These are phyloP conservation scores for Jamesozyma piceae DNA, from an alignment of 805 yeast species.

Conservation along the genomic window DNA sequence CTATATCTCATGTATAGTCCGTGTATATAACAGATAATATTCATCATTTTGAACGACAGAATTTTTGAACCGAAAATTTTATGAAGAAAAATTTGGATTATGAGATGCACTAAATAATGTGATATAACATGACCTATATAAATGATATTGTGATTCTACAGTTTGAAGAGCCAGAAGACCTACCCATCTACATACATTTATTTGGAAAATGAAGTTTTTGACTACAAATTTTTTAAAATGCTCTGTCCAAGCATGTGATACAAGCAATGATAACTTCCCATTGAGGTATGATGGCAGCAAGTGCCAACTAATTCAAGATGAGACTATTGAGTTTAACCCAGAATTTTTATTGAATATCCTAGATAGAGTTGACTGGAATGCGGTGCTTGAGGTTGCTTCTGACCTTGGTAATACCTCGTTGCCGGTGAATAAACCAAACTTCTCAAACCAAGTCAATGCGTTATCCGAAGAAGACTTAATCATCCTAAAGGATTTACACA, in stretches of 20 bases:
- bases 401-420: conserved; percentile 60
- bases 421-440: conserved; percentile 54
- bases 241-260: conserved; percentile 73
- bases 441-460: conserved; percentile 25
- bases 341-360: conserved; percentile 69
- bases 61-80: too few relatives aligned
- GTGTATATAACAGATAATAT: neutral
- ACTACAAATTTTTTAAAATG: conserved; percentile 97
- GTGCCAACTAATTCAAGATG: conserved; percentile 67
- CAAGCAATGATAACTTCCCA: conserved; percentile 72
- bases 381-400: conserved; percentile 63
- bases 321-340: conserved; percentile 65
- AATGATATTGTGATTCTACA: too few relatives aligned
- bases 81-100: too few relatives aligned
- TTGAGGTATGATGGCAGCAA: conserved; percentile 46
- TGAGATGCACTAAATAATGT: too few relatives aligned
- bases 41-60: too few relatives aligned
- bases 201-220: conserved; percentile 91
- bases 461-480: conserved; percentile 33
- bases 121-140: too few relatives aligned
- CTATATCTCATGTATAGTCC: neutral
- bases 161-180: too few relatives aligned
- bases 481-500: conserved; percentile 67
- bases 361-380: conserved; percentile 83
- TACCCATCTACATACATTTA: too few relatives aligned